Evolutionary conservation across 495 filamentous ascomycete species (phyloP), one percentile per base, ranked within the genome.

Genomic region (Aspergillus panamensis): DNA sequence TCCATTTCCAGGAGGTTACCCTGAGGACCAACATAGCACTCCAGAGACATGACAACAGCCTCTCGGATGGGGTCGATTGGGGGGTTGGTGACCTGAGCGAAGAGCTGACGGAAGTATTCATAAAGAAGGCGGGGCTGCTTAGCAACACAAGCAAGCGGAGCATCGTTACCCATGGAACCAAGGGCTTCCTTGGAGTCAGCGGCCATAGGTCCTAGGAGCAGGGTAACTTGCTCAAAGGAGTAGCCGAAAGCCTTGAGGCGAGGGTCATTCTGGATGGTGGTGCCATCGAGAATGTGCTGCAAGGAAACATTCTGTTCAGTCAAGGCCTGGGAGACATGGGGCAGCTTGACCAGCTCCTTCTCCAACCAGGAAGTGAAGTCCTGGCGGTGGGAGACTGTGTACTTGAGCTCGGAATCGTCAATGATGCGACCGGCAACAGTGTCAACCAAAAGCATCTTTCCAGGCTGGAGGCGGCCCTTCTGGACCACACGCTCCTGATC

Each of bases 141-240:
- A 30, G 94, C 88, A 61, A 99, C 82, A 72, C 92, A 97, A 29
- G 94, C 94, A 62, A 99, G 76, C 14, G 94, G 94, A 39, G 91
- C 91, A 80, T 99, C 94, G 70, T 99, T 99, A 63, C 94, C 94
- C 94, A 99, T 99, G 54, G 94, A 99, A 33, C 94, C 94, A 29
- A 99, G 82, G n/a, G 94, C 95, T 74, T 99, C 94, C 77, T 99
- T 99, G 48, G 96, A 96, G 62, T 99, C 94, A 29, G 93, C 92
- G 56, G 92, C 94, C 94, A 99, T 99, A 8, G 94, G 94, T 19
- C 88, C 95, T 29, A 99, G 82, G 9, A 99, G 78, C 70, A 99
- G 75, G 71, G 87, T 95, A 69, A 99, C 89, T 71, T 99, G 94
- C 74, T 99, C 94, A 59, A 96, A 90, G 30, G 94, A 95, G 69